Base-by-base conservation (phyloP, 805 yeast genomes). In the Saccharomyces eubayanus region DNA sequence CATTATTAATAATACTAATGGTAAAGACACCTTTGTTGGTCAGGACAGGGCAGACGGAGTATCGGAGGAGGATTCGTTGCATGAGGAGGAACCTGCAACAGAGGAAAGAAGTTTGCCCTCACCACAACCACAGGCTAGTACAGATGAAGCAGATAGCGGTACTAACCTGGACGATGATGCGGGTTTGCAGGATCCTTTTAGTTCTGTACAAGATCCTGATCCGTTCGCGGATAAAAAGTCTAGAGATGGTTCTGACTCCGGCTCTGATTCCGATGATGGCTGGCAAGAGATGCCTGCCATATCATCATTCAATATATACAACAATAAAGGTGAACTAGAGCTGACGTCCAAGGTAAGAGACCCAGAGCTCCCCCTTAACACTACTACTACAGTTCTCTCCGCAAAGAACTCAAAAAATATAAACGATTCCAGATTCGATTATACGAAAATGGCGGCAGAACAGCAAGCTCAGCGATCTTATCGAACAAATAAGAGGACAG, bases 211-310 rank as follows among this genome's bases (percentile, higher is more conserved):
- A 6, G 31, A 51, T 28, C 3, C 12, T 14, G 31, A 52, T 29
- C 3, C 28, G n/a, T n/a, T 27, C 41, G 2, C 43, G 20, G 21
- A 16, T 36, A 36, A 24, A 16, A 36, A 36, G 43, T 36, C 43
- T 3, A 16, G 21, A 4, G 20, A 9, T 10, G 9, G 10, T 16
- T 36, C 43, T 16, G 56, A 54, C 24, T 45, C 58, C 4, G 70
- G 67, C 36, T 67, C 69, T 5, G 72, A 69, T 21, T 71, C 66
- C 9, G 78, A 73, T 16, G 80, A 77, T 36, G 79, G 12, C 29
- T 94, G 99, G 99, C 84, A 86, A 63, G 82, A 87, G 16, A 90
- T 94, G 89, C 85, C 87, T 46, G 83, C 92, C 0, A 84, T 89
- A 29, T 83, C 96, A 2, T 81, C 84, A 49, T 77, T 80, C 53